These are phyloP conservation scores for Meira nashicola DNA, from an alignment of 1,284 basidiomycete species.

Conservation along the genomic window DNA sequence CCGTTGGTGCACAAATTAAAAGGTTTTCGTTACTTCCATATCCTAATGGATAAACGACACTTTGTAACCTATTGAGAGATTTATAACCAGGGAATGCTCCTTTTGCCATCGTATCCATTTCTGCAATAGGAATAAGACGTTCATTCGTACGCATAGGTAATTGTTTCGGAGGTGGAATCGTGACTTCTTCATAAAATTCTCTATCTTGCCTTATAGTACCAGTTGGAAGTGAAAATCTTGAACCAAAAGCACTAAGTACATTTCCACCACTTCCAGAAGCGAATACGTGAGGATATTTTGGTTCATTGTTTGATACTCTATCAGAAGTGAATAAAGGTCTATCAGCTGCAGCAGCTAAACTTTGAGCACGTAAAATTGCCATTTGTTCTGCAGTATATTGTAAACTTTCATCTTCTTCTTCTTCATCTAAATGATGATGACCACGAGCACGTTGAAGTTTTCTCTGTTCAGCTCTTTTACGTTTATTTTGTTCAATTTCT, in stretches of 20 bases:
- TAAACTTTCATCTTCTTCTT: slow-evolving; percentile 44
- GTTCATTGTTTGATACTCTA: slow-evolving; percentile 59
- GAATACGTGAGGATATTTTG: slow-evolving; percentile 79
- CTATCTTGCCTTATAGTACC: slow-evolving; percentile 69
- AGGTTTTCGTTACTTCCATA: slow-evolving; percentile 94
- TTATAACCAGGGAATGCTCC: slow-evolving; percentile 89
- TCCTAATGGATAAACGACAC: slow-evolving; percentile 87
- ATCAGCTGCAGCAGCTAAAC: slow-evolving; percentile 63
- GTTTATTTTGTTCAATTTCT: slow-evolving; percentile 43
- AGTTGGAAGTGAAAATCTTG: slow-evolving; percentile 73
- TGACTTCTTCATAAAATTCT: slow-evolving; percentile 66
- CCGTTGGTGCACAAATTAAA: slow-evolving; percentile 62
- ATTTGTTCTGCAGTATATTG: slow-evolving; percentile 61
- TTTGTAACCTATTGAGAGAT: slow-evolving; percentile 88
- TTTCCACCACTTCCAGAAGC: slow-evolving; percentile 67
- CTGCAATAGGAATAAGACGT: slow-evolving; percentile 67
- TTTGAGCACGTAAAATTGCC: slow-evolving; percentile 64
- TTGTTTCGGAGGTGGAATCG: slow-evolving; percentile 75
- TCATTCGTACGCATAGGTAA: slow-evolving; percentile 73
- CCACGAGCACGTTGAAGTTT: slow-evolving; percentile 35
- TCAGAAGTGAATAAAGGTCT: slow-evolving; percentile 64
- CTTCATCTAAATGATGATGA: slow-evolving; percentile 25
- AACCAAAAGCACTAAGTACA: slow-evolving; percentile 68
- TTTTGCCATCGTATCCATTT: slow-evolving; percentile 72
- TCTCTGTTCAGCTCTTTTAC: slow-evolving; percentile 18